Percentiles rank a stretch among this genome's conserved stretches.
These are phyloP conservation scores for Nepenthes gracilis DNA, from an alignment of 148 eudicot species.

Conservation along the genomic window DNA sequence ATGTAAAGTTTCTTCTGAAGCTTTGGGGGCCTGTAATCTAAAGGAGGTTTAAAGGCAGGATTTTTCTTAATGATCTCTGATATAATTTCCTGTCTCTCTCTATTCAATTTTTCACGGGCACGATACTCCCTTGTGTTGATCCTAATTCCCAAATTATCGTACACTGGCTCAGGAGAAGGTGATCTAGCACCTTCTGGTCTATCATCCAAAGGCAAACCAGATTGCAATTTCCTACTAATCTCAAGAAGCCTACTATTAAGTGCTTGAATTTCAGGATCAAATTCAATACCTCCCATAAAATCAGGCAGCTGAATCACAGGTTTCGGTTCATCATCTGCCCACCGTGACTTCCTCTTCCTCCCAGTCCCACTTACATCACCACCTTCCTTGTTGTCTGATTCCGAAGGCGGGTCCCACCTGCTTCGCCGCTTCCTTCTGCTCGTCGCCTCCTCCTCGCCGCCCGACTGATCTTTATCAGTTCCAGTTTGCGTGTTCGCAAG, in stretches of 20 bases:
- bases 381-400: constrained; percentile 13
- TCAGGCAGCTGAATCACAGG: constrained; percentile 63
- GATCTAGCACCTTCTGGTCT: constrained; percentile 82
- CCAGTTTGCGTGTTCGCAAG: constrained; percentile 37
- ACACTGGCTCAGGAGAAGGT: constrained; percentile 84
- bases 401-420: constrained; percentile 80
- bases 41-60: constrained; percentile 78
- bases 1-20: constrained; percentile 77
- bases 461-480: constrained; percentile 41
- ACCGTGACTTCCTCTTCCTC: constrained; percentile 63
- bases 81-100: constrained; percentile 70
- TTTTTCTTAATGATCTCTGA: constrained; percentile 64
- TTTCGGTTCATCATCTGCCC: constrained; percentile 63
- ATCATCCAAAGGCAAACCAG: constrained; percentile 63
- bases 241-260: constrained; percentile 59
- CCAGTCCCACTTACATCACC: constrained; percentile 8
- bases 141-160: constrained; percentile 74
- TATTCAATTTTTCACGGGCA: constrained; percentile 55
- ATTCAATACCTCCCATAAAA: constrained; percentile 86
- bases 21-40: constrained; percentile 81
- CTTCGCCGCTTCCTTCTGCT: constrained; percentile 56
- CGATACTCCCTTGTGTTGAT: constrained; percentile 84
- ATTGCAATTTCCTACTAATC: constrained; percentile 63
- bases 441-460: constrained; percentile 70
- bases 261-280: constrained; percentile 69